phyloP scores from a whole-genome alignment of 305 asterid species.

The Fraxinus albicans region DNA sequence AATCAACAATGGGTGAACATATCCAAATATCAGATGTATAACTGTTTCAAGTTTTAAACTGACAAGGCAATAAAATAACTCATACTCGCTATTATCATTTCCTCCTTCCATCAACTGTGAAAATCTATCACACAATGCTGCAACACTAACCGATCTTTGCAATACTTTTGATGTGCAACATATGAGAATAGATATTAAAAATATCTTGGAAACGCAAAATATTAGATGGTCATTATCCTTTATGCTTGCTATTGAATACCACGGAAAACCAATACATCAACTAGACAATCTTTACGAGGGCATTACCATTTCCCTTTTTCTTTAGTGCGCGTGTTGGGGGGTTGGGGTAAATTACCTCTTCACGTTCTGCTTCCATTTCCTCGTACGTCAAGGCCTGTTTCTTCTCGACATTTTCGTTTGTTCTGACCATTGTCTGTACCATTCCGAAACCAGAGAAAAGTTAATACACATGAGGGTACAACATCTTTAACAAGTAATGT shows the following conservation, averaged over 20 bases:
- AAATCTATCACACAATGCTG: background rate
- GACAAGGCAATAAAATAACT: background rate
- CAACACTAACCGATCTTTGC: background rate
- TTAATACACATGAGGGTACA: constrained; percentile 8
- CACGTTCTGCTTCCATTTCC: constrained; percentile 97
- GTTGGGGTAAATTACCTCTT: constrained; percentile 62
- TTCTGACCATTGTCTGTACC: constrained; percentile 70
- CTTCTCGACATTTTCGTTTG: constrained; percentile 91
- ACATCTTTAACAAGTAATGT: background rate
- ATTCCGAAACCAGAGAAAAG: constrained; percentile 20
- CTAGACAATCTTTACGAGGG: background rate
- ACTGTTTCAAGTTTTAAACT: background rate
- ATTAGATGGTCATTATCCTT: background rate
- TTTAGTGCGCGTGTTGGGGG: constrained; percentile 3
- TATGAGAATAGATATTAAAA: background rate
- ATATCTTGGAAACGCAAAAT: background rate
- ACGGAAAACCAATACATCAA: background rate
- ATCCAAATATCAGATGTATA: background rate
- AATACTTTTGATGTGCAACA: background rate
- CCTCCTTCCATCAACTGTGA: background rate
- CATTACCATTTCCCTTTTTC: background rate
- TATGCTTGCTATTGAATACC: background rate
- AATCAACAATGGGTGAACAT: background rate
- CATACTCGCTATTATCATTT: background rate
- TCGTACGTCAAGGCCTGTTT: constrained; percentile 96